phyloP scores from a whole-genome alignment of 768 basidiomycete species.

The Phlebiopsis gigantea region DNA sequence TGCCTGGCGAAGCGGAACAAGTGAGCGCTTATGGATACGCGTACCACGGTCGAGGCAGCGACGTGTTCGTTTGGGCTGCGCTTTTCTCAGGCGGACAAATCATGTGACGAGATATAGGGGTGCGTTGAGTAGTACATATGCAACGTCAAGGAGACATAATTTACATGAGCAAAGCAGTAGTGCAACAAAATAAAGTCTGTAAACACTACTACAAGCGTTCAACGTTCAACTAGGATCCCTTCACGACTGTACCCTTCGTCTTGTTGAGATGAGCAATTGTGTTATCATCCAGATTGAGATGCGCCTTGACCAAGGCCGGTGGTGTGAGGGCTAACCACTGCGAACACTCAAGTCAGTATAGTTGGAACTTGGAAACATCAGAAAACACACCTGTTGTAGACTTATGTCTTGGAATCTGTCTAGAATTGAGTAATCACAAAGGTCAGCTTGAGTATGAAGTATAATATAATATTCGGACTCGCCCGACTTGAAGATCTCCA shows the following conservation, averaged over 20 bases:
- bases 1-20: neutral
- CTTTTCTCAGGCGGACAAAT: neutral
- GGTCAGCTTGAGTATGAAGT: neutral
- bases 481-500: constrained; percentile 58
- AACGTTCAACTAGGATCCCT: no score
- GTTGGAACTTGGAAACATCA: neutral
- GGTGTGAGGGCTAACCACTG: constrained; percentile 52
- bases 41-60: neutral
- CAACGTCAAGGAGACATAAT: neutral
- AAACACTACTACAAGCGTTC: neutral
- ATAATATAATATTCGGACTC: no score
- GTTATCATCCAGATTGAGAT: constrained; percentile 35
- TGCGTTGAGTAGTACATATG: neutral
- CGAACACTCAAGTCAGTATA: neutral
- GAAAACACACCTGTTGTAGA: constrained; percentile 26
- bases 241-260: constrained; percentile 33
- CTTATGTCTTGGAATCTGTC: constrained; percentile 50
- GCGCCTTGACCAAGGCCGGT: constrained; percentile 39
- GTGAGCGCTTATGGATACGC: neutral
- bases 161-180: neutral
- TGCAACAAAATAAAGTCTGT: neutral
- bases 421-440: constrained; percentile 14
- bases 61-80: neutral
- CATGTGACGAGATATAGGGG: neutral
- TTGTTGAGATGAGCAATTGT: constrained; percentile 31